A percentile compares a stretch with the other conserved stretches of the same genome.
Conservation (phyloP, 306 rosid genomes). For the Cicer yamashitae region DNA sequence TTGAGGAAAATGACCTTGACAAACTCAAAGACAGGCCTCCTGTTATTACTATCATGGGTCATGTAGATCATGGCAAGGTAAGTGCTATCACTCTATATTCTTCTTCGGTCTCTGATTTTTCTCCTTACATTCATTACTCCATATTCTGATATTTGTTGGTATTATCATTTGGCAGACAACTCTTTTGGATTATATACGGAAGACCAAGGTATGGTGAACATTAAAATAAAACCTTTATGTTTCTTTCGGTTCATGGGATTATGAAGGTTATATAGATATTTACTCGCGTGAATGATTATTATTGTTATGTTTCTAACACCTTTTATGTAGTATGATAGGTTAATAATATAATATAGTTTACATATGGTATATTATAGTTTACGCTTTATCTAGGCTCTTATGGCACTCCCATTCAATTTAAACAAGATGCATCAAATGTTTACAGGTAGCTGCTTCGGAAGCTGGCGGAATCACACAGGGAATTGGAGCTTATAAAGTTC, state of each 20-base stretch:
- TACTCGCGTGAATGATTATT: conserved; percentile 18
- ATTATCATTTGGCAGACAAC: conserved; percentile 77
- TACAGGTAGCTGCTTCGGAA: conserved; percentile 96
- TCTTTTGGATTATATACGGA: conserved; percentile 87
- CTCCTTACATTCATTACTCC: conserved; percentile 29
- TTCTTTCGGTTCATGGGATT: conserved; percentile 24
- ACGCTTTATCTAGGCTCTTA: conserved; percentile 30
- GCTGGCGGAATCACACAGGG: conserved; percentile 99
- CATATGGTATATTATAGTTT: conserved; percentile 16
- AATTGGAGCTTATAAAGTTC: conserved; percentile 92
- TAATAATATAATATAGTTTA: conserved; percentile 11
- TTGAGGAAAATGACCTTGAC: conserved; percentile 78
- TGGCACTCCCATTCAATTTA: conserved; percentile 30
- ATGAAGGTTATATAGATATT: neutral
- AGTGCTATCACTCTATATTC: conserved; percentile 28
- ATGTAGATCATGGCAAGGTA: conserved; percentile 99
- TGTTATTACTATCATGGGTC: conserved; percentile 97
- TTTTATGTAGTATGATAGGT: conserved; percentile 22
- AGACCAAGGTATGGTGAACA: conserved; percentile 77
- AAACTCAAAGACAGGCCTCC: conserved; percentile 95
- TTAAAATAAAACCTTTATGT: conserved; percentile 32
- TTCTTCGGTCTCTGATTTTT: conserved; percentile 36
- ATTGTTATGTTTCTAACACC: conserved; percentile 11
- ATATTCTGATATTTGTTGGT: conserved; percentile 49
- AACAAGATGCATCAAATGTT: conserved; percentile 46